phyloP scores from a whole-genome alignment of 2,329 filamentous ascomycete genomes.

The Neurospora sp. region DNA sequence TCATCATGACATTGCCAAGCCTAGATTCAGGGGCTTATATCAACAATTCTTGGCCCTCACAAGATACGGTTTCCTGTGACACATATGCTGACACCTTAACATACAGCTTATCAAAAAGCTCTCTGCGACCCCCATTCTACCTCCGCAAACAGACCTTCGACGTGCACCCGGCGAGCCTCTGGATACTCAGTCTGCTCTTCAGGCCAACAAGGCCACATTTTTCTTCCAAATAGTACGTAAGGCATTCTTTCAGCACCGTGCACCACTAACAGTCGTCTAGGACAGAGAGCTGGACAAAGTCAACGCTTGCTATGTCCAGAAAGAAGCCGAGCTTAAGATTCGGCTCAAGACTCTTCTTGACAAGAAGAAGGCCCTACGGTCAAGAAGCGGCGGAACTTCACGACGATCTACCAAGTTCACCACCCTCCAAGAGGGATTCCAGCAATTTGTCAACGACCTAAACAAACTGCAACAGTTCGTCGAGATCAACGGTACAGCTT shows the following conservation, averaged over 20 bases:
- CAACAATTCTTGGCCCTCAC: neutral
- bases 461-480: constrained; percentile 99
- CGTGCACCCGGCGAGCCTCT: constrained; percentile 32
- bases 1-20: constrained; percentile 6
- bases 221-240: constrained; percentile 84
- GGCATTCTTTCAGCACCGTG: constrained; percentile 12
- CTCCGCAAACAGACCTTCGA: constrained; percentile 59
- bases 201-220: constrained; percentile 97
- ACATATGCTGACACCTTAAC: constrained; percentile 21
- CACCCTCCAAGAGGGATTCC: constrained; percentile 90
- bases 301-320: constrained; percentile 94
- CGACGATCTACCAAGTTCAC: constrained; percentile 90
- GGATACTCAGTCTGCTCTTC: constrained; percentile 81
- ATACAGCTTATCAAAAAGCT: constrained; percentile 93
- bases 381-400: constrained; percentile 64
- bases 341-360: constrained; percentile 86
- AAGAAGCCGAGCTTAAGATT: constrained; percentile 96
- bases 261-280: constrained; percentile 43
- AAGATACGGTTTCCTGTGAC: neutral
- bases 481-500: constrained; percentile 93
- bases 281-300: constrained; percentile 98
- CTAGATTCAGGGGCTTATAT: neutral
- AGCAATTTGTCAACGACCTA: constrained; percentile 91
- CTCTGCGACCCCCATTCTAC: constrained; percentile 79
- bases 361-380: constrained; percentile 87